Conservation (phyloP, 176 grass and related monocot genomes). For the Poa pratensis region DNA sequence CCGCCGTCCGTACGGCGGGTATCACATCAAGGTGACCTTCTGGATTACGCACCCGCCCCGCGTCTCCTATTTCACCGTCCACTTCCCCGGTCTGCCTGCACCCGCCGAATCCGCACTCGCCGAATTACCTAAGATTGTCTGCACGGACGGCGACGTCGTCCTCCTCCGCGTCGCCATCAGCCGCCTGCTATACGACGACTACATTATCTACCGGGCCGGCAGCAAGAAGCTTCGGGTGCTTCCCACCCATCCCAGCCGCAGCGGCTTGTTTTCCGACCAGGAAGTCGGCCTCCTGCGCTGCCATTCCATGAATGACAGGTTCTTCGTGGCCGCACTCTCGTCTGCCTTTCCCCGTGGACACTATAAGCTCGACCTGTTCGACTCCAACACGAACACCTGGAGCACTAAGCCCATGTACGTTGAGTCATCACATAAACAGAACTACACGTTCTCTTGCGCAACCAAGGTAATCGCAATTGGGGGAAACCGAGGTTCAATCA, state of each 20-base stretch:
- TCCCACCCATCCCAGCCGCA: not conserved
- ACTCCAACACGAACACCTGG: not conserved
- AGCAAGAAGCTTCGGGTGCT: not conserved
- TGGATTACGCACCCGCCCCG: not conserved
- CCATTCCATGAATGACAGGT: not conserved
- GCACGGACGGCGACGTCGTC: not conserved
- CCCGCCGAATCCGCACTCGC: not conserved
- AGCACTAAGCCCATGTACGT: not conserved
- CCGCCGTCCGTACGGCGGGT: not conserved
- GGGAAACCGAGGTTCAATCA: not conserved
- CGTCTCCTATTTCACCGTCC: slow-evolving; percentile 14
- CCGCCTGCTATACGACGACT: not conserved
- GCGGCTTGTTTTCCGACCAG: not conserved
- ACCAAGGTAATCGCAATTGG: not conserved
- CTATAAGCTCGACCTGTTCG: not conserved
- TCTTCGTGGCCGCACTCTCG: not conserved
- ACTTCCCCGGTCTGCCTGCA: not conserved
- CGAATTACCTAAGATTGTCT: not conserved
- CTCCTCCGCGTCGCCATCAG: not conserved
- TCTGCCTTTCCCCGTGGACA: not conserved
- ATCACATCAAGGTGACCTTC: not conserved
- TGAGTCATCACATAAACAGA: no score
- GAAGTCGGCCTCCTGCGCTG: not conserved
- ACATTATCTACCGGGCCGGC: not conserved
- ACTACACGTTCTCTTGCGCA: not conserved